phyloP scores from a whole-genome alignment of 805 yeast species.

The Lachancea nothofagi region DNA sequence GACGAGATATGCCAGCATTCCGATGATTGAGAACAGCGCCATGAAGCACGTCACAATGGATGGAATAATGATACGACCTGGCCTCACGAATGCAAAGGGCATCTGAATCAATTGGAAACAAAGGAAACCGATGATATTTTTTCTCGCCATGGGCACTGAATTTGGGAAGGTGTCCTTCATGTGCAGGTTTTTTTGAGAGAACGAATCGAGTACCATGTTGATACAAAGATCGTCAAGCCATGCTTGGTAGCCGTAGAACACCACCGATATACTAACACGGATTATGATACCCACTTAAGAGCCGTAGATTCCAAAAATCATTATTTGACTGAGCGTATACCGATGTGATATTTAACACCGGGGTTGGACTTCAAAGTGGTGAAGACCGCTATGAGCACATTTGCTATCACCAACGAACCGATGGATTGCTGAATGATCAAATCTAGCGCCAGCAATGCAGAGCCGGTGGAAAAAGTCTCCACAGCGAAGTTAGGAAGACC shows the following conservation, averaged over 20 bases:
- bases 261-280: constrained; percentile 34
- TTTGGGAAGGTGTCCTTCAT: constrained; percentile 28
- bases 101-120: constrained; percentile 34
- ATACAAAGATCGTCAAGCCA: constrained; percentile 36
- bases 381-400: constrained; percentile 17
- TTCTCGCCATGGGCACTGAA: constrained; percentile 34
- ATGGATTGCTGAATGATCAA: constrained; percentile 28
- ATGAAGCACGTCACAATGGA: constrained; percentile 25
- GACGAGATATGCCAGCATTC: constrained; percentile 30
- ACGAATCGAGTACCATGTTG: constrained; percentile 28
- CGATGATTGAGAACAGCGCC: constrained; percentile 29
- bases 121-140: constrained; percentile 37
- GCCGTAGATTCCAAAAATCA: constrained; percentile 35
- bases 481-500: constrained; percentile 34
- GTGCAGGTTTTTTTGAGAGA: constrained; percentile 21
- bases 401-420: constrained; percentile 24
- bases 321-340: constrained; percentile 35
- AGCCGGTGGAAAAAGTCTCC: constrained; percentile 35
- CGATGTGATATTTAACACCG: constrained; percentile 34
- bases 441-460: constrained; percentile 27
- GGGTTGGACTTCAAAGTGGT: constrained; percentile 22
- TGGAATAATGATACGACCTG: constrained; percentile 28
- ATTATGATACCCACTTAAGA: constrained; percentile 34
- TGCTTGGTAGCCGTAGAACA: constrained; percentile 39
- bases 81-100: constrained; percentile 28